Base-by-base conservation (phyloP, 179 eudicot species). In the Pouteria campechiana region DNA sequence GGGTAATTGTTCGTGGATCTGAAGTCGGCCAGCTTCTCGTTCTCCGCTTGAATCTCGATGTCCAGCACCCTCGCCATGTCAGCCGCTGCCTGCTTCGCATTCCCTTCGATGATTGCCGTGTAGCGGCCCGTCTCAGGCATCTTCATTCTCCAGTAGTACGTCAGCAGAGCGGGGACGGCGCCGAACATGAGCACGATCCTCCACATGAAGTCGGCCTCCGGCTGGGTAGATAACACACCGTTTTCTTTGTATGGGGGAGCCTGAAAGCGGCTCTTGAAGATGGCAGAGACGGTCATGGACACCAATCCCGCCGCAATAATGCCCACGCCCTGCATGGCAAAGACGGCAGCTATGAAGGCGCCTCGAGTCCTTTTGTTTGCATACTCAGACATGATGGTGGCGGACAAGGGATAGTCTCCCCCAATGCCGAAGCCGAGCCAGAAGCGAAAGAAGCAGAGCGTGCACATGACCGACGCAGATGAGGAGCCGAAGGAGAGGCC, bases 401-500 rank as follows among this genome's bases (percentile, higher is more conserved):
- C 71, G 12, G 65, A 58, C 17, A 65, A 45, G 1, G 71, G 71
- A 38, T 59, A 65, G 32, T 65, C 71, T 1, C 70, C 70, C 0
- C 70, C 70, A 11, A 65, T 65, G 7, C 70, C 70, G 32, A 65
- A 65, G 9, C 71, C 72, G 0, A 66, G 54, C 72, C 72, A 66
- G 40, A 66, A 60, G 4, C 72, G 14, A 19, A 66, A 66, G 41
- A 66, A 66, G 21, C 72, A 60, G 1, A 66, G 54, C 0, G 72
- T 66, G 8, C 37, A 27, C 20, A 66, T 54, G 3, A 66, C 63
- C 2, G 67, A 41, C 25, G 32, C 25, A 2, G 67, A 11, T 3
- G 45, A 49, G 6, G 30, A 38, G 3, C 72, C 72, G 4, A 66
- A 49, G 7, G 72, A 66, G 1, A 66, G 31, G 15, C 72, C 72